These are phyloP conservation scores for Teunomyces kruisii DNA, from an alignment of 805 yeast genomes.

Conservation along the genomic window DNA sequence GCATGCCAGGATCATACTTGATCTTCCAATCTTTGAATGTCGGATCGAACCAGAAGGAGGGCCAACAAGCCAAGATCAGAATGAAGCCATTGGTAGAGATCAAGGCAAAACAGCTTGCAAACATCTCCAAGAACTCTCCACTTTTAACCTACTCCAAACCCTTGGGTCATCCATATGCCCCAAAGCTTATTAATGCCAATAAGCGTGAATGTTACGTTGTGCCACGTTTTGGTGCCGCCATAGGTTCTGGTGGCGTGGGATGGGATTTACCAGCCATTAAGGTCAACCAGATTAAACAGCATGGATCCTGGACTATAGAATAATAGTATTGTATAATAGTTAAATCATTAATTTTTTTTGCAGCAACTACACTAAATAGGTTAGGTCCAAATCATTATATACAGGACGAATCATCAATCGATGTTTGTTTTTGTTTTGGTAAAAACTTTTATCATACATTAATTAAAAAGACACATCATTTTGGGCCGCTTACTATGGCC, in stretches of 20 bases:
- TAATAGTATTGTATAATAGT: conserved; percentile 1
- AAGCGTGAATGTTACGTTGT: conserved; percentile 87
- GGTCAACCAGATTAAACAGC: conserved; percentile 65
- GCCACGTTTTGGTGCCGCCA: conserved; percentile 83
- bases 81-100: conserved; percentile 78
- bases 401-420: neutral
- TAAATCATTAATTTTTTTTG: neutral
- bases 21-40: conserved; percentile 69
- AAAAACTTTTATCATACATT: conserved; percentile 1
- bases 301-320: conserved; percentile 66
- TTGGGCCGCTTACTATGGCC: neutral
- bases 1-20: conserved; percentile 74
- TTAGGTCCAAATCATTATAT: neutral
- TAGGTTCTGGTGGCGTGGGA: conserved; percentile 82
- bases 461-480: neutral
- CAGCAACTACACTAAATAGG: neutral
- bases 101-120: conserved; percentile 70
- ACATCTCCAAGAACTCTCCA: conserved; percentile 70
- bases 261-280: conserved; percentile 86
- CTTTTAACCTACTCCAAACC: conserved; percentile 87
- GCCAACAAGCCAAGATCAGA: conserved; percentile 48
- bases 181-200: conserved; percentile 60
- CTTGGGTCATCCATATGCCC: conserved; percentile 85
- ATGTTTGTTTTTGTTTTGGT: conserved; percentile 3
- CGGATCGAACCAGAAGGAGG: conserved; percentile 47